phyloP scores from a whole-genome alignment of 768 basidiomycete species.

The Chalciporus chontae region DNA sequence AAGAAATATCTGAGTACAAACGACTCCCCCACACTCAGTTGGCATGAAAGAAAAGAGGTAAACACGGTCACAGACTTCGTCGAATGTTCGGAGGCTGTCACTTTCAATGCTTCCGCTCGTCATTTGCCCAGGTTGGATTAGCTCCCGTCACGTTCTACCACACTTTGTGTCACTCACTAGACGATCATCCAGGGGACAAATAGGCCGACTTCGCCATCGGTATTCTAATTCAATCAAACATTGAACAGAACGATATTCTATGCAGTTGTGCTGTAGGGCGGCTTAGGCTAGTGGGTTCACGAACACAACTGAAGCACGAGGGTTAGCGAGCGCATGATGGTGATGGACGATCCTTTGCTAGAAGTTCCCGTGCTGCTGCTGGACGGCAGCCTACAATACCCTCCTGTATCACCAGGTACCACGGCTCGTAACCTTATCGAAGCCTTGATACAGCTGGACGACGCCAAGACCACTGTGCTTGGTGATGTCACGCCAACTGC shows the following conservation, averaged over 20 bases:
- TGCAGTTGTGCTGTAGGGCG: too few relatives aligned
- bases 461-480: slow-evolving; percentile 51
- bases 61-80: too few relatives aligned
- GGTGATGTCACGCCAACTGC: slow-evolving; percentile 53
- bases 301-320: neutral
- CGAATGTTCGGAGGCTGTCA: too few relatives aligned
- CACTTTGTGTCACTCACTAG: too few relatives aligned
- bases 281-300: too few relatives aligned
- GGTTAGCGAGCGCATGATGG: slow-evolving; percentile 7
- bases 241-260: too few relatives aligned
- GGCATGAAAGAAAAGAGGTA: too few relatives aligned
- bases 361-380: slow-evolving; percentile 61
- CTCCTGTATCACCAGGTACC: slow-evolving; percentile 49
- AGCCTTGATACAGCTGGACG: slow-evolving; percentile 42
- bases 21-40: too few relatives aligned
- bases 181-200: too few relatives aligned
- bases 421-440: slow-evolving; percentile 60
- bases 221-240: neutral
- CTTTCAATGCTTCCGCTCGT: too few relatives aligned
- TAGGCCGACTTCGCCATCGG: neutral
- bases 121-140: neutral
- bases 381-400: slow-evolving; percentile 59
- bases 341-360: slow-evolving; percentile 40
- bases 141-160: too few relatives aligned
- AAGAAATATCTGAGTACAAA: too few relatives aligned